Base-by-base conservation (phyloP, 2,329 filamentous ascomycete genomes). In the Phyllosticta capitalensis region DNA sequence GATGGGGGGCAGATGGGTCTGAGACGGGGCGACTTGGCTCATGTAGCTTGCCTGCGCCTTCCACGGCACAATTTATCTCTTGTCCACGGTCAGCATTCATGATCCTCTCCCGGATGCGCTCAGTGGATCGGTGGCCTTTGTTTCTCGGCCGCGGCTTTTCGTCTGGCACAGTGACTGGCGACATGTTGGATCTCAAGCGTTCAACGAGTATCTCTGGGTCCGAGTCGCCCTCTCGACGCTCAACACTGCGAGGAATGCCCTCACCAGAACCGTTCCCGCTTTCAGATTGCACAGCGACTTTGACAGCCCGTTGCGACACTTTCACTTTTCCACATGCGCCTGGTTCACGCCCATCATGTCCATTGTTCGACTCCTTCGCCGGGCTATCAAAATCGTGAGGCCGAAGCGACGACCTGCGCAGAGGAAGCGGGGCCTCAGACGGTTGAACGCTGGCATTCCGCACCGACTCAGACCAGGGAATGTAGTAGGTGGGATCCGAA, bases 401-500 rank as follows among this genome's bases (percentile, higher is more conserved):
- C 17, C 38, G 38, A 45, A 45, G 38, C 4, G 38, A 45, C n/a
- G 38, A n/a, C 17, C n/a, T 17, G 14, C 7, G 17, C 17, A 14
- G 38, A n/a, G 14, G 38, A 6, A 45, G 38, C 38, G 38, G 14
- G 17, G 38, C 38, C 14, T 45, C 38, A n/a, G 38, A 45, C 7
- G 14, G 38, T 7, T 45, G 38, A 45, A 1, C 10, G 19, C 28
- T 45, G 14, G 28, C 21, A 54, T 60, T 54, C 52, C 63, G 66
- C 53, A 67, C 62, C 45, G 76, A 78, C 48, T 75, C 73, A 6
- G 75, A 76, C 75, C 75, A 77, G 0, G 74, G 73, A 58, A 73
- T 69, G 64, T 68, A 71, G 60, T 70, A 72, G 20, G 65, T 69
- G 58, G 65, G 69, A n/a, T 66, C 64, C 51, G 66, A 53, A 14